Base-by-base conservation (phyloP, 352 stramenopile species). In the Pythium brassicae region DNA sequence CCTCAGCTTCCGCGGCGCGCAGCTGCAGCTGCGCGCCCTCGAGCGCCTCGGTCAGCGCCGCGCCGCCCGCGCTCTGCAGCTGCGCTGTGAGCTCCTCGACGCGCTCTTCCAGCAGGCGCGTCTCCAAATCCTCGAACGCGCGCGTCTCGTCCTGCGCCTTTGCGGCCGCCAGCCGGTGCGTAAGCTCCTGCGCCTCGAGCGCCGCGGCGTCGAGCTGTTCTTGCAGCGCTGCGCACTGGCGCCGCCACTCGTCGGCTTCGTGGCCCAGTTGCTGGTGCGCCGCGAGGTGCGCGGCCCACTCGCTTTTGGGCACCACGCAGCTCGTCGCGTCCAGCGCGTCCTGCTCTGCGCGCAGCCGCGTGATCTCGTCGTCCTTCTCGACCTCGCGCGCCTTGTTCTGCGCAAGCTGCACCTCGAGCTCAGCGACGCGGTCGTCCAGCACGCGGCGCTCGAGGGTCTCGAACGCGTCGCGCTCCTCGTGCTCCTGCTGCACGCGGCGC, bases 401-500 rank as follows among this genome's bases (percentile, higher is more conserved):
- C n/a, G 65, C 57, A 46, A 82, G 53, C 27, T 72, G 73, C 22
- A 67, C 79, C 57, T 83, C 75, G 29, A 86, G 50, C 48, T 86
- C 75, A 14, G 68, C 54, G 17, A 88, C 68, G 34, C 75, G 67
- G 40, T 86, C 73, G 32, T 80, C 63, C 29, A 78, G 59, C 12
- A 88, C 56, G 17, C 73, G 65, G 23, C 69, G 73, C 60, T 88
- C 78, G 22, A 85, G 65, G 6, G 65, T 59, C 44, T 75, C 71
- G 51, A 86, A 85, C 29, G 44, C 50, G 15, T 85, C 73, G 0
- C 54, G 57, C 8, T 74, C 72, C 2, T 65, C 55, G 19, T 49
- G 57, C 14, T 68, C 27, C 20, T 44, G 49, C 23, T 47, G 6
- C 6, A 63, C 43, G 29, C 57, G 40, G 29, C 73, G 60, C 22